Evolutionary conservation across 2,329 filamentous ascomycete genomes (phyloP).

Genomic region (Colletotrichum godetiae): DNA sequence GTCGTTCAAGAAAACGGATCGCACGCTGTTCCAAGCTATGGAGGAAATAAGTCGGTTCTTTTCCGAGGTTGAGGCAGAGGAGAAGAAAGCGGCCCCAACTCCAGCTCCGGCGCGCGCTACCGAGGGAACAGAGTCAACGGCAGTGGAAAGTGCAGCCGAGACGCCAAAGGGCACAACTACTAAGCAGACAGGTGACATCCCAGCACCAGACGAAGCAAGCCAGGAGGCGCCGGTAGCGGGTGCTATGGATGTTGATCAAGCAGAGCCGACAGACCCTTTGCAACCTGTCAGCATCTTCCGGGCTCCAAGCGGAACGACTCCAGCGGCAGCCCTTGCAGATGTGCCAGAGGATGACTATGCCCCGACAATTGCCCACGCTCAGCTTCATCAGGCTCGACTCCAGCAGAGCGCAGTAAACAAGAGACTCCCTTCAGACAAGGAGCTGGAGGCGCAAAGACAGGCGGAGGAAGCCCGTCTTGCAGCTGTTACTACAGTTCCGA

Average conservation of each 20-base stretch:
- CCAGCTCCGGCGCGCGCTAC: constrained; percentile 21
- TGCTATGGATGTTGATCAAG: constrained; percentile 43
- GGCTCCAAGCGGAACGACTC: constrained; percentile 79
- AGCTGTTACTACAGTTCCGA: constrained; percentile 73
- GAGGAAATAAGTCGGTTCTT: constrained; percentile 83
- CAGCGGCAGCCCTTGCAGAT: constrained; percentile 75
- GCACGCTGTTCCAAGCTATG: constrained; percentile 88
- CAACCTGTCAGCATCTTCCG: constrained; percentile 78
- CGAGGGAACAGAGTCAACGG: constrained; percentile 29
- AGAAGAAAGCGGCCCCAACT: constrained; percentile 36
- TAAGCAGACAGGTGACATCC: background rate
- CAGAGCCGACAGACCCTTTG: constrained; percentile 46
- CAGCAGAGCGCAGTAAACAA: constrained; percentile 74
- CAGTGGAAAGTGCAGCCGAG: constrained; percentile 20
- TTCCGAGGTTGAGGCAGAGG: constrained; percentile 56
- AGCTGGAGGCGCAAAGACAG: constrained; percentile 77
- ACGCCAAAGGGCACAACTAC: background rate
- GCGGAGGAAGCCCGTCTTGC: constrained; percentile 74
- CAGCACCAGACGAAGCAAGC: background rate
- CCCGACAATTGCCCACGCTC: constrained; percentile 80
- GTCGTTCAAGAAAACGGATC: constrained; percentile 79
- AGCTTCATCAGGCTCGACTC: constrained; percentile 77
- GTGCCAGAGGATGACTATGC: constrained; percentile 81
- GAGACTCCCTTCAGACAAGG: constrained; percentile 84
- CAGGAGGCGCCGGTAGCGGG: constrained; percentile 29